Base-by-base conservation (phyloP, 2,329 filamentous ascomycete genomes). In the Xylaria sp. region DNA sequence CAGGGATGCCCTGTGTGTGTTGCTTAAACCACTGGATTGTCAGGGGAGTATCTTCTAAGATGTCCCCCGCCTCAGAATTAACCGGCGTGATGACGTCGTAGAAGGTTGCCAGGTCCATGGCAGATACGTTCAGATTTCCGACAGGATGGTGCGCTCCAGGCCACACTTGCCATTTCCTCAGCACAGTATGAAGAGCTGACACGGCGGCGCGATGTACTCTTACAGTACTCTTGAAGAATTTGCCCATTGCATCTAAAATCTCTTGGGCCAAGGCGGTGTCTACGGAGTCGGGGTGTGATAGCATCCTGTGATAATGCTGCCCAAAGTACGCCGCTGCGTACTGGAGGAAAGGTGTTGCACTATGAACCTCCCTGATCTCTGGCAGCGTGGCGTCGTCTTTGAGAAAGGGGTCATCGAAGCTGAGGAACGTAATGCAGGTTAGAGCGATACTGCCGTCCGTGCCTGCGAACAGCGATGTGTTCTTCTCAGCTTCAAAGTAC, bases 401-500 rank as follows among this genome's bases (percentile, higher is more conserved):
- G 51, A 63, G 45, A 31, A 63, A 57, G 5, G 31, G 61, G 25
- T 63, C 61, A 3, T 58, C 2, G 15, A 63, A 63, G 36, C 22
- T 44, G 9, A 63, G 53, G 10, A 63, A 63, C 2, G 17, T 42
- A 6, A 42, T 42, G 17, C 17, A 42, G 17, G 39, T 42, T 15
- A 42, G 39, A 42, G 39, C 39, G 4, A 42, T 42, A 20, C 39
- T 42, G 20, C 39, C 39, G 15, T 56, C 60, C 17, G 51, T 63
- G 51, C 60, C 60, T 2, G 50, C 60, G 53, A 63, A 57, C 51
- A 63, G 27, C 20, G 51, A 31, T 3, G 44, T 56, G 27, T 63
- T 49, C n/a, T 63, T 57, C 51, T 63, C 42, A 13, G 42, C 60
- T 29, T 78, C 72, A 44, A 83, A 75, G 65, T 81, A 82, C 56